Evolutionary conservation across 2,329 filamentous ascomycete genomes (phyloP), one percentile per base, ranked within the genome.

Genomic region (Cladosporium sp.): DNA sequence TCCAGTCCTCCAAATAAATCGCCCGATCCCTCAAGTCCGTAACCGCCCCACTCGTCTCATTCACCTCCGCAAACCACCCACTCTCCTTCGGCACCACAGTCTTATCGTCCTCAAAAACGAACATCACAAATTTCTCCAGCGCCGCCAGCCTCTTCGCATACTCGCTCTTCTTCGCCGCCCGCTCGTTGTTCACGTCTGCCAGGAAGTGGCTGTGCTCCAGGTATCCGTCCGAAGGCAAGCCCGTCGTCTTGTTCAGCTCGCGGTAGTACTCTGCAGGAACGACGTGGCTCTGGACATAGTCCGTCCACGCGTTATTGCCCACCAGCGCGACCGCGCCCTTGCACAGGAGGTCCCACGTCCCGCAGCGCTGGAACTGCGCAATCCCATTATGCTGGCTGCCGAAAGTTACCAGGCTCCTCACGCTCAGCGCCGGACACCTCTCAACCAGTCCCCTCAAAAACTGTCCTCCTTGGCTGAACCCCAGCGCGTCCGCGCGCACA

Each of bases 181-280:
- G 85, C 85, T 99, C 95, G 77, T 98, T 98, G 79, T 99, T 99
- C 79, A 98, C 89, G 75, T 98, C 94, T 11, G 94, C 95, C 10
- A 99, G 83, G 78, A 96, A 97, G 76, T 93, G 94, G 72, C 91
- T 95, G 75, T 87, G 77, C 70, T 89, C 86, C 23, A 98, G 85
- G 76, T 98, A 99, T 32, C 83, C 79, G 0, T 88, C 86, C 2
- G 75, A 76, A 13, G 77, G 74, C 67, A 76, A 68, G 23, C 77
- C 92, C 79, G 75, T 93, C 81, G 65, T 82, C 77, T 67, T 64
- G 86, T 84, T 78, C 2, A 78, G 86, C 69, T 93, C 87, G 61
- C 94, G 90, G 82, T 90, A 98, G 82, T 99, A 99, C 81, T 99
- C 95, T 34, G 95, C 94, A 0, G 95, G 95, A 4, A 99, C 91